Conservation (phyloP, 2,329 filamentous ascomycete species). For the Pseudonectria foliicola region DNA sequence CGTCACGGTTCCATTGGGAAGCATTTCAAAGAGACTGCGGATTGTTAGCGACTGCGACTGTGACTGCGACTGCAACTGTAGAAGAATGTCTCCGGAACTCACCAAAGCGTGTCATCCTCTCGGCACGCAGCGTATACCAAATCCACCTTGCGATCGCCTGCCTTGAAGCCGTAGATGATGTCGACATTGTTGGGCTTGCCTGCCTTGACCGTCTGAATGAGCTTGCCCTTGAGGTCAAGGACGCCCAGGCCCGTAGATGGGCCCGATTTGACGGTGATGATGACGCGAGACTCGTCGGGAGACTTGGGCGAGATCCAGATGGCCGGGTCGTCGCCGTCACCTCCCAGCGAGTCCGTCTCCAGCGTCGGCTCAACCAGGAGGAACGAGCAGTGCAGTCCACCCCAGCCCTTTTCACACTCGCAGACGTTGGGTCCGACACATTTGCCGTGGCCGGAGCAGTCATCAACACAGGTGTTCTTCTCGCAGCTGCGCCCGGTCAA, state of each 20-base stretch:
- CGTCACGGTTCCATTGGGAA: slow-evolving; percentile 35
- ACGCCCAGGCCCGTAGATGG: slow-evolving; percentile 41
- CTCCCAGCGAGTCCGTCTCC: slow-evolving; percentile 37
- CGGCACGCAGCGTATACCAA: slow-evolving; percentile 45
- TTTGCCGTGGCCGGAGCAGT: slow-evolving; percentile 34
- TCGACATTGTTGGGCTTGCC: slow-evolving; percentile 48
- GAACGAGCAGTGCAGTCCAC: slow-evolving; percentile 39
- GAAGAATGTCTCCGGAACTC: too few species aligned
- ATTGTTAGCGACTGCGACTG: slow-evolving; percentile 1
- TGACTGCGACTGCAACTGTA: too few species aligned
- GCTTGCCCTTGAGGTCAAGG: slow-evolving; percentile 41
- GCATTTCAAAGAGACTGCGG: slow-evolving; percentile 41
- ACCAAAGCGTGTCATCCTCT: slow-evolving; percentile 46
- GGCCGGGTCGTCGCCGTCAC: slow-evolving; percentile 40
- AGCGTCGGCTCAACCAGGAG: slow-evolving; percentile 32
- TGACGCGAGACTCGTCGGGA: slow-evolving; percentile 37
- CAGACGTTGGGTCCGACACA: slow-evolving; percentile 37
- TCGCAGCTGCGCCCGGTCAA: slow-evolving; percentile 30
- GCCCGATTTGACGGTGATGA: slow-evolving; percentile 46
- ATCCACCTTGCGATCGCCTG: slow-evolving; percentile 37
- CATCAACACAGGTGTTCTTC: slow-evolving; percentile 30
- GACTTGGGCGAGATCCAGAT: slow-evolving; percentile 39
- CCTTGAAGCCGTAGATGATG: slow-evolving; percentile 41
- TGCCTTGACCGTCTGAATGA: slow-evolving; percentile 37
- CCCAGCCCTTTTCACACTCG: slow-evolving; percentile 35